Evolutionary conservation across 495 filamentous ascomycete genomes (phyloP), one percentile per base, ranked within the genome.

Genomic region (Usnea hakonensis): DNA sequence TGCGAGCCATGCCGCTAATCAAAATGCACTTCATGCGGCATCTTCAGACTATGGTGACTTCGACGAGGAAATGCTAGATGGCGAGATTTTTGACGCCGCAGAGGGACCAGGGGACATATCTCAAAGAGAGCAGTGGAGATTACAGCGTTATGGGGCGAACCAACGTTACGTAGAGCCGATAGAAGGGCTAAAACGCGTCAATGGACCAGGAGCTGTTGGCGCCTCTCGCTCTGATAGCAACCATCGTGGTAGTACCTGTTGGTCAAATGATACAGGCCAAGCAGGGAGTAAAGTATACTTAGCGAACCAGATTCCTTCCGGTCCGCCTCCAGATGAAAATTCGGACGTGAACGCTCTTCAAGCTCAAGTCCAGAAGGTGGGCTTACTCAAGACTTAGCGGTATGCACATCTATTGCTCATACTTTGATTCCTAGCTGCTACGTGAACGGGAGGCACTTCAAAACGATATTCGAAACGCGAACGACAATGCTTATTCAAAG

Each of bases 21-120:
- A 55, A 21, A 17, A 66, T 19, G 26, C 40, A 16, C 44, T 46
- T 21, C 57, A 64, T 16, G 52, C 46, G 33, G 66, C 64, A 41
- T 70, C 68, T 4, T 70, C 68, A 5, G 79, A 83, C 46, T 83
- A 82, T 69, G 79, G 78, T 55, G 76, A 77, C 60, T 73, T 83
- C 57, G 81, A 84, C 64, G 80, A 83, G 54, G 82, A 81, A 17
- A 81, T 81, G 64, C 67, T 83, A 56, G 79, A 78, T 62, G 80
- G 77, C 50, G 79, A 80, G 60, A 76, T 78, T n/a, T 71, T 81
- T 41, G 75, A 82, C 61, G 72, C 77, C 69, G 74, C 71, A 28
- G 66, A 67, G 17, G 58, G 65, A 23, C 66, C 74, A n/a, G n/a
- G n/a, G n/a, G n/a, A n/a, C n/a, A n/a, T n/a, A n/a, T 65, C 67